phyloP scores from a whole-genome alignment of 2,329 filamentous ascomycete genomes.

The Pseudocercospora crystallina region DNA sequence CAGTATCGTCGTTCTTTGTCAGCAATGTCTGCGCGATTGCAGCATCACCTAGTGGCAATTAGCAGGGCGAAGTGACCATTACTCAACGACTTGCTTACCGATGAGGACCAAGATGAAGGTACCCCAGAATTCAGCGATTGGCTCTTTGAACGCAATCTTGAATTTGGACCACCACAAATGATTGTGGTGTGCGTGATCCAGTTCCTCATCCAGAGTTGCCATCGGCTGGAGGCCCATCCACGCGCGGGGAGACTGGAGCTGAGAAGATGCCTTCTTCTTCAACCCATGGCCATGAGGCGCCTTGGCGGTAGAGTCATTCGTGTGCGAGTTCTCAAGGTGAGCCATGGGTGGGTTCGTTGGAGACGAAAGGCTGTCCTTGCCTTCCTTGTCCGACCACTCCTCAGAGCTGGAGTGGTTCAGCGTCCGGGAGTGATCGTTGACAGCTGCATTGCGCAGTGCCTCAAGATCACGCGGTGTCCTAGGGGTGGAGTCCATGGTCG shows the following conservation, averaged over 20 bases:
- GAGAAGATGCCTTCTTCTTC: constrained; percentile 6
- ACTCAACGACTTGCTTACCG: constrained; percentile 6
- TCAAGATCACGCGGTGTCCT: constrained; percentile 11
- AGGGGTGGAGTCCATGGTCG: constrained; percentile 4
- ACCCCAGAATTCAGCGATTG: constrained; percentile 48
- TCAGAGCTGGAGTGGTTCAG: constrained; percentile 16
- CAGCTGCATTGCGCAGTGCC: constrained; percentile 11
- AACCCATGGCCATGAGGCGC: not conserved
- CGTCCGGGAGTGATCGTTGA: constrained; percentile 1
- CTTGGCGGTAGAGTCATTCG: not conserved
- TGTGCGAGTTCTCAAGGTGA: constrained; percentile 4
- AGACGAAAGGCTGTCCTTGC: constrained; percentile 14
- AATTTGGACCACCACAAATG: constrained; percentile 44
- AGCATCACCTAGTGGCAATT: constrained; percentile 35
- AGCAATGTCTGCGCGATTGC: constrained; percentile 46
- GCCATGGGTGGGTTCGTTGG: constrained; percentile 8
- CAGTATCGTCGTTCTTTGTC: constrained; percentile 36
- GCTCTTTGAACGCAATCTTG: constrained; percentile 43
- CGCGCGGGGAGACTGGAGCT: constrained; percentile 11
- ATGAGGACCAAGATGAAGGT: constrained; percentile 46
- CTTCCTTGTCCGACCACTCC: constrained; percentile 16
- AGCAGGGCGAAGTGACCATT: not conserved
- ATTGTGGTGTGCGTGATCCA: constrained; percentile 39
- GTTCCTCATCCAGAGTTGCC: constrained; percentile 43
- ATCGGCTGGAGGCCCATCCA: constrained; percentile 41